Conservation (phyloP, 169 alveolate genomes). For the Cystoisospora suis region DNA sequence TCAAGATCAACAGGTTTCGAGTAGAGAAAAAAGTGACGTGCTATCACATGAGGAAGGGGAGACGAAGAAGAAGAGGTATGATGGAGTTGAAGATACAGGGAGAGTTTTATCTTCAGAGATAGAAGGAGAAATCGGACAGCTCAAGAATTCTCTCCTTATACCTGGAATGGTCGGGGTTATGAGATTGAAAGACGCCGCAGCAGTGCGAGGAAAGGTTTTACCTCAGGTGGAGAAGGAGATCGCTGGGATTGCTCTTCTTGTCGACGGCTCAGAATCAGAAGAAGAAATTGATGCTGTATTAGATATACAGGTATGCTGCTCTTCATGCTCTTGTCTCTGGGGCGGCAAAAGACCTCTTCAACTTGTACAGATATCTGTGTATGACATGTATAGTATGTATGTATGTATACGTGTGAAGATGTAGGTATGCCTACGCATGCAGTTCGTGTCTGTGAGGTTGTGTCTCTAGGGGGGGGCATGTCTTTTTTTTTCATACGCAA, state of each 20-base stretch:
- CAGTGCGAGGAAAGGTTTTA: not conserved
- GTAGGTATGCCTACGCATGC: not conserved
- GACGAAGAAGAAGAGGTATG: not conserved
- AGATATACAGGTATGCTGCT: not conserved
- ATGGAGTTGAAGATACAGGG: too few relatives aligned
- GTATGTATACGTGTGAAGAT: not conserved
- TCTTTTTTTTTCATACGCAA: too few relatives aligned
- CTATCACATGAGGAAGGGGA: not conserved
- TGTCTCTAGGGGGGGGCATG: too few relatives aligned
- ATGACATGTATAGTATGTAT: not conserved
- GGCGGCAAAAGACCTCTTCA: too few relatives aligned
- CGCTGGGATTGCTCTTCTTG: conserved; percentile 28
- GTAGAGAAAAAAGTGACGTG: too few relatives aligned
- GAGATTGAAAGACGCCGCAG: conserved; percentile 45
- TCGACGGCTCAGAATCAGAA: conserved; percentile 32
- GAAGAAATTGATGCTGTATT: conserved; percentile 38
- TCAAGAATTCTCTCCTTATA: not conserved
- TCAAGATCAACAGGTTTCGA: conserved; percentile 1
- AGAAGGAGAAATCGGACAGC: not conserved
- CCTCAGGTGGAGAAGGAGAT: not conserved
- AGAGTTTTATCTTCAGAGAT: too few relatives aligned
- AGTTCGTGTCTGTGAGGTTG: too few relatives aligned
- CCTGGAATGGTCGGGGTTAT: not conserved
- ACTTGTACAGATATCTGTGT: too few relatives aligned
- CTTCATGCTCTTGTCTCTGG: too few relatives aligned